Conservation (phyloP, 2,329 filamentous ascomycete genomes). For the Calycina marina region DNA sequence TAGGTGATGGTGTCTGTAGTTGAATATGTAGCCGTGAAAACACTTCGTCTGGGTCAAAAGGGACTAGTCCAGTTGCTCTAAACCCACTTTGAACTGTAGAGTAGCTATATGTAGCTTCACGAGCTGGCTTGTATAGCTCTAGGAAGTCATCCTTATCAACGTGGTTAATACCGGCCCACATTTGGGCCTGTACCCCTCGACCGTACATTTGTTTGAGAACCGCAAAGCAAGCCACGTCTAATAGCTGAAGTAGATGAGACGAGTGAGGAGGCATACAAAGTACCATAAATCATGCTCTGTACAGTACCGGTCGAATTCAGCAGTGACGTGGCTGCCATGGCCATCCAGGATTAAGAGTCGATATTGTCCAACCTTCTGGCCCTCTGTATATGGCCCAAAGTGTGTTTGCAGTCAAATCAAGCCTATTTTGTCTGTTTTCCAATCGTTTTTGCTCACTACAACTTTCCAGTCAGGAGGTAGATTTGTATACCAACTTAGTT, state of each 20-base stretch:
- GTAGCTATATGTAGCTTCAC: not conserved
- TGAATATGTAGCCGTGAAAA: not conserved
- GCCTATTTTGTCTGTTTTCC: slow-evolving; percentile 9
- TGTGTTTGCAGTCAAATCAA: not conserved
- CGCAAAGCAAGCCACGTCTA: slow-evolving; percentile 1
- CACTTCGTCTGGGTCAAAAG: not conserved
- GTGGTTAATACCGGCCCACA: not conserved
- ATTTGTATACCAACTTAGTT: slow-evolving; percentile 2
- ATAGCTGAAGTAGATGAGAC: not conserved
- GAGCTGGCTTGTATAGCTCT: not conserved
- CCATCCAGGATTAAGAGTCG: slow-evolving; percentile 1
- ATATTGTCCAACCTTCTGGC: not conserved
- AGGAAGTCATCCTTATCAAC: not conserved
- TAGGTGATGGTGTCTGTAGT: slow-evolving; percentile 1
- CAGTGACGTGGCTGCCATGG: not conserved
- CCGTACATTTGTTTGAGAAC: not conserved
- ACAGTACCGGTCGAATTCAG: slow-evolving; percentile 1
- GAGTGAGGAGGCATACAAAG: slow-evolving; percentile 1
- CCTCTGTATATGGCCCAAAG: not conserved
- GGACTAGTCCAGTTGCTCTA: slow-evolving; percentile 1
- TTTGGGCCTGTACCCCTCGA: not conserved
- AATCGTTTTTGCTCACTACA: slow-evolving; percentile 18
- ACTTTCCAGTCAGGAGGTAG: slow-evolving; percentile 15
- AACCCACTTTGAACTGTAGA: not conserved
- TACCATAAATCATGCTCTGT: not conserved